A percentile compares a stretch with the other conserved stretches of the same genome.
Evolutionary conservation across 345 rosid species (phyloP).

Genomic region (Arabidopsis arenosa): DNA sequence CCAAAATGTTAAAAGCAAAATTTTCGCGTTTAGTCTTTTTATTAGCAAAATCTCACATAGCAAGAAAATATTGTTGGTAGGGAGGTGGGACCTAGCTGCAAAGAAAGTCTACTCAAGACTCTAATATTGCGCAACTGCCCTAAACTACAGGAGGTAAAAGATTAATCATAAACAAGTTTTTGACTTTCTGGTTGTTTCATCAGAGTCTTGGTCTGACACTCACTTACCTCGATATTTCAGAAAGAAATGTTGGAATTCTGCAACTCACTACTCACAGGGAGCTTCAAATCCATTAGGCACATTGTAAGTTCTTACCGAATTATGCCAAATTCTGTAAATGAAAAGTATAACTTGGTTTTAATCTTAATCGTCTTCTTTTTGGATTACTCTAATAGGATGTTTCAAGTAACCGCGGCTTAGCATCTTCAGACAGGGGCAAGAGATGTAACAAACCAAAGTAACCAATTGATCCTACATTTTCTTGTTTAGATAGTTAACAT

Average conservation of each 20-base stretch:
- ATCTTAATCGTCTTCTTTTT: conserved; percentile 20
- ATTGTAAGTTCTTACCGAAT: conserved; percentile 56
- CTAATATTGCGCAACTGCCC: conserved; percentile 78
- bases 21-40: not conserved
- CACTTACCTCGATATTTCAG: conserved; percentile 51
- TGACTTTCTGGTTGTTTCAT: conserved; percentile 14
- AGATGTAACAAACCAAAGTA: conserved; percentile 68
- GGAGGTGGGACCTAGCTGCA: conserved; percentile 62
- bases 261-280: conserved; percentile 64
- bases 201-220: conserved; percentile 3
- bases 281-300: conserved; percentile 66
- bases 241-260: conserved; percentile 71
- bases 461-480: conserved; percentile 2
- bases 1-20: not conserved
- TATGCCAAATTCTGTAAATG: conserved; percentile 12
- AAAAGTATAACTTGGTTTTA: not conserved
- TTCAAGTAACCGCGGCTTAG: conserved; percentile 79
- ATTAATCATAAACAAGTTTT: conserved; percentile 6
- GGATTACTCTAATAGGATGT: conserved; percentile 57
- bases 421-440: conserved; percentile 58
- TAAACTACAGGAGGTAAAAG: conserved; percentile 73
- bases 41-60: conserved; percentile 5
- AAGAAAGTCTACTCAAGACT: conserved; percentile 67
- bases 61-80: conserved; percentile 40
- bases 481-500: not conserved